These are phyloP conservation scores for Fusarium sulawesiense DNA, from an alignment of 2,329 filamentous ascomycete genomes.

Conservation along the genomic window DNA sequence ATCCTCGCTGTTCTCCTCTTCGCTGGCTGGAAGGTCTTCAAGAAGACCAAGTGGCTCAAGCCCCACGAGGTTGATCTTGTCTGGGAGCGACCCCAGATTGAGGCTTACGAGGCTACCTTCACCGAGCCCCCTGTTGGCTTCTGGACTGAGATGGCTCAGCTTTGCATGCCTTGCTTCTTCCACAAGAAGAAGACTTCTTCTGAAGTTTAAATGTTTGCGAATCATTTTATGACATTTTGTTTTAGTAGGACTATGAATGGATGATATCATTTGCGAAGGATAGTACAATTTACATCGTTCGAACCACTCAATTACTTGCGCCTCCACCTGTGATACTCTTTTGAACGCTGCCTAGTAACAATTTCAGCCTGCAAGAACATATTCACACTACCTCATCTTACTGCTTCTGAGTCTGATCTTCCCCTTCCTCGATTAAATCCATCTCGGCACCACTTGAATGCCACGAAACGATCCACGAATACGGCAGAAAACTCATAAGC, in stretches of 20 bases:
- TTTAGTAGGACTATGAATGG: neutral
- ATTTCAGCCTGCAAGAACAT: too few species aligned
- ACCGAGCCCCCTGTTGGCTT: conserved; percentile 61
- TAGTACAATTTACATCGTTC: conserved; percentile 8
- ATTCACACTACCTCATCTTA: too few species aligned
- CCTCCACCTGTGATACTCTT: neutral
- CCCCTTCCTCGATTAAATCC: neutral
- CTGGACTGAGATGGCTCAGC: conserved; percentile 62
- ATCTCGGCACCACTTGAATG: neutral
- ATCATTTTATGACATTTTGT: neutral
- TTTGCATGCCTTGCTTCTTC: conserved; percentile 57
- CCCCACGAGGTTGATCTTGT: conserved; percentile 67
- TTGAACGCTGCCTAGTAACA: too few species aligned
- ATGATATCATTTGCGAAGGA: conserved; percentile 15
- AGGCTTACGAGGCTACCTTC: conserved; percentile 66
- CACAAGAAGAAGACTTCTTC: conserved; percentile 21
- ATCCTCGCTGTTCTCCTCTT: conserved; percentile 65
- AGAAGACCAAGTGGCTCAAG: conserved; percentile 65
- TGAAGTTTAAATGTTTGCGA: neutral
- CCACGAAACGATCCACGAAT: neutral
- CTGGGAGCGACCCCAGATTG: conserved; percentile 68
- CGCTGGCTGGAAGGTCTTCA: conserved; percentile 70
- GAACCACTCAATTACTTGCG: neutral
- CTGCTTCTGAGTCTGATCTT: neutral
- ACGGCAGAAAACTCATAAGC: neutral